Evolutionary conservation across 495 filamentous ascomycete species (phyloP), one percentile per base, ranked within the genome.

Genomic region (Penicillium paradoxum): DNA sequence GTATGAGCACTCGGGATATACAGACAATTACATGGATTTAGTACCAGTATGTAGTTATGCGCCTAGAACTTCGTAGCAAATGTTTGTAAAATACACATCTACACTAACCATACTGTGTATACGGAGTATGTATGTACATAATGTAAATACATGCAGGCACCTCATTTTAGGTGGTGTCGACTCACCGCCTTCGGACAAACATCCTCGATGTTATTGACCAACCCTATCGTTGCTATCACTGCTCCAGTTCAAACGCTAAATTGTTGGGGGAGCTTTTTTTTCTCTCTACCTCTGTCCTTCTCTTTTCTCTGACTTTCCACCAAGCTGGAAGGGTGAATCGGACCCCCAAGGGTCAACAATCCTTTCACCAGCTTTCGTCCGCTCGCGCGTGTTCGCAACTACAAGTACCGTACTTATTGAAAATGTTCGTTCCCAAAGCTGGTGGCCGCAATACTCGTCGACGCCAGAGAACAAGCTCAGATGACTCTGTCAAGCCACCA

Each of bases 371-470:
- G 36, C 6, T 39, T 46, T 51, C 36, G 21, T 54, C 33, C 44
- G 58, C 45, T 51, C 45, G 47, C 49, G 29, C 37, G 48, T 54
- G 21, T 49, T 45, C 46, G 36, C 37, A 27, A 53, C 19, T 40
- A 10, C 36, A 54, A 13, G 18, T 38, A 30, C 32, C 22, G 11
- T 34, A 41, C 41, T 34, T 42, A 49, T 33, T 21, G 60, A 73
- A 57, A 59, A 89, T 89, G 85, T 88, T 88, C 64, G 80, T 83
- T 27, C 74, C 83, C 18, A 75, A 73, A 51, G 66, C 79, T 47
- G 60, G 72, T 60, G 66, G 76, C 43, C 79, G 81, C 50, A 86
- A 78, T 57, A 78, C 84, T 61, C 79, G 86, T 51, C 73, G 88
- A 53, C 84, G 85, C 46, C 83, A 82, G 64, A 81, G 88, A 50